Evolutionary conservation across 768 basidiomycete species (phyloP).

Genomic region (Collybia mongolica): DNA sequence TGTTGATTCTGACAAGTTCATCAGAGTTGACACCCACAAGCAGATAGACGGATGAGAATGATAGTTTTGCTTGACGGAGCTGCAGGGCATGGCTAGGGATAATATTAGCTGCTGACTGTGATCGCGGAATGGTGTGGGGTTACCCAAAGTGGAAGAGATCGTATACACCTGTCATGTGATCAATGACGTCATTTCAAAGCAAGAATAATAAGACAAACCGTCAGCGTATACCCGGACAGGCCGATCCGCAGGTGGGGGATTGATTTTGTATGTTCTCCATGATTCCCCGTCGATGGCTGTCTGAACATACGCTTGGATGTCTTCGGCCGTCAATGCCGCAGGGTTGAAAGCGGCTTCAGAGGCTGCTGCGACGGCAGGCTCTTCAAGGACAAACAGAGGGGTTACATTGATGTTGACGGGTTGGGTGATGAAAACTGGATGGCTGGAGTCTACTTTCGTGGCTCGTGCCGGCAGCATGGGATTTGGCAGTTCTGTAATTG

Average conservation of each 20-base stretch:
- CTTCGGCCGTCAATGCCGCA: slow-evolving; percentile 65
- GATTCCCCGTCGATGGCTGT: slow-evolving; percentile 73
- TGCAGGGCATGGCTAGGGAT: slow-evolving; percentile 85
- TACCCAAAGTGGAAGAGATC: slow-evolving; percentile 98
- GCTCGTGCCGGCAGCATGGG: slow-evolving; percentile 19
- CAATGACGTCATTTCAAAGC: slow-evolving; percentile 25
- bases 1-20: slow-evolving; percentile 74
- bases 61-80: slow-evolving; percentile 93
- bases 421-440: slow-evolving; percentile 33
- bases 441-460: slow-evolving; percentile 18
- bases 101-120: slow-evolving; percentile 1
- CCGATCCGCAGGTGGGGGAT: slow-evolving; percentile 74
- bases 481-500: slow-evolving; percentile 19
- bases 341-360: slow-evolving; percentile 53
- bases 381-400: slow-evolving; percentile 30
- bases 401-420: slow-evolving; percentile 23
- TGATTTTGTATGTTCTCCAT: slow-evolving; percentile 76
- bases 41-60: slow-evolving; percentile 87
- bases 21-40: slow-evolving; percentile 94
- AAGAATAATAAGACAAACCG: slow-evolving; percentile 46
- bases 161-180: slow-evolving; percentile 71
- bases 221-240: slow-evolving; percentile 93
- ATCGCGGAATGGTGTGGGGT: slow-evolving; percentile 17
- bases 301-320: slow-evolving; percentile 76
- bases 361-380: slow-evolving; percentile 39